Conservation (phyloP, 2,329 filamentous ascomycete species). For the Ambrosiella xylebori region DNA sequence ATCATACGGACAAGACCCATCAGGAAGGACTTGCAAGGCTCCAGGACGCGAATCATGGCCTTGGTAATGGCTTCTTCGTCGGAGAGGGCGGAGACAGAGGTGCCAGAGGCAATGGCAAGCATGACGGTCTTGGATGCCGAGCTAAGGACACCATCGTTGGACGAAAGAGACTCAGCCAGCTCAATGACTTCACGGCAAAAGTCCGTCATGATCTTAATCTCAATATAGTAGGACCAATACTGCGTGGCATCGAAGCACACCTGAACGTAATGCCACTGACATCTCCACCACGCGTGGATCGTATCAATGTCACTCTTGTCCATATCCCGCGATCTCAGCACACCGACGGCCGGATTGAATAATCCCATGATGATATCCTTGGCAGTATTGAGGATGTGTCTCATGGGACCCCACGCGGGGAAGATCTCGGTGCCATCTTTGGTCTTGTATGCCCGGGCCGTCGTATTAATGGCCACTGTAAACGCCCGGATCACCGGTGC, state of each 20-base stretch:
- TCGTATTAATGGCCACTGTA: constrained; percentile 26
- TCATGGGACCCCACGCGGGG: constrained; percentile 38
- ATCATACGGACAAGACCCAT: constrained; percentile 69
- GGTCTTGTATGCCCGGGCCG: constrained; percentile 8
- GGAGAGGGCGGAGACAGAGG: constrained; percentile 14
- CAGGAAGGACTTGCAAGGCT: constrained; percentile 17
- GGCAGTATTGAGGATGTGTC: constrained; percentile 38
- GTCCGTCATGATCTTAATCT: constrained; percentile 67
- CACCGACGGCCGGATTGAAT: constrained; percentile 37
- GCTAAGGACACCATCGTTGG: constrained; percentile 69
- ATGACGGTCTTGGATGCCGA: constrained; percentile 36
- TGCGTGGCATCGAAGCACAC: constrained; percentile 73
- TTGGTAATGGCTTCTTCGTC: constrained; percentile 19
- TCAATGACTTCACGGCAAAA: constrained; percentile 94
- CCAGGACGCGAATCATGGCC: constrained; percentile 23
- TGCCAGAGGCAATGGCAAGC: constrained; percentile 14
- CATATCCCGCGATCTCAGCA: constrained; percentile 37
- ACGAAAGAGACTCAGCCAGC: constrained; percentile 69
- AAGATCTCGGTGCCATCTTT: constrained; percentile 9
- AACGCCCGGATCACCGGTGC: constrained; percentile 21
- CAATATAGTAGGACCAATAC: constrained; percentile 58
- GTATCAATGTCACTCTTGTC: constrained; percentile 44
- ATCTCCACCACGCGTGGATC: constrained; percentile 65
- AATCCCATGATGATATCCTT: constrained; percentile 39
- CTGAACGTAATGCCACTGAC: constrained; percentile 65